These are phyloP conservation scores for Penicillium carneum DNA, from an alignment of 2,329 filamentous ascomycete genomes.

Conservation along the genomic window DNA sequence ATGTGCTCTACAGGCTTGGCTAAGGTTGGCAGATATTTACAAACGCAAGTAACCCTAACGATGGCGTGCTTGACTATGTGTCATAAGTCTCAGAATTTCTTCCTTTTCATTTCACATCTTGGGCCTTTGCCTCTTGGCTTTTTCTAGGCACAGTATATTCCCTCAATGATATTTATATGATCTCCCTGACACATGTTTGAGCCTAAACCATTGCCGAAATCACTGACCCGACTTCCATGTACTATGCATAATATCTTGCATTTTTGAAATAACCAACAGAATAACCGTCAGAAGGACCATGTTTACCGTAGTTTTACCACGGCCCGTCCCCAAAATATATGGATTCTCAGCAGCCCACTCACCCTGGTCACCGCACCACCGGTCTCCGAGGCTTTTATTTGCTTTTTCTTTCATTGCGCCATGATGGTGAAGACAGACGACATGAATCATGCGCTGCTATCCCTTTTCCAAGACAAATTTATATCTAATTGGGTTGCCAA, in stretches of 20 bases:
- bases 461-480: background rate
- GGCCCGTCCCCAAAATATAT: background rate
- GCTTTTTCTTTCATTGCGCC: constrained; percentile 1
- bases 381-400: background rate
- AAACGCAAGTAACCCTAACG: background rate
- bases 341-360: background rate
- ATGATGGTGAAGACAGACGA: background rate
- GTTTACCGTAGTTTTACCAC: background rate
- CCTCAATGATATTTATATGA: background rate
- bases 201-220: background rate
- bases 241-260: background rate
- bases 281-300: background rate
- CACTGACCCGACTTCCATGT: background rate
- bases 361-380: background rate
- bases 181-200: background rate
- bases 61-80: constrained; percentile 22
- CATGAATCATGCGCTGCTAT: constrained; percentile 2
- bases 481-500: background rate
- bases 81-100: constrained; percentile 1
- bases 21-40: constrained; percentile 5
- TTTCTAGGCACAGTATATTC: background rate
- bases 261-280: background rate
- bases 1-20: background rate
- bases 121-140: constrained; percentile 5
- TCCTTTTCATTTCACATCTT: background rate